Evolutionary conservation across 441 rosid species (phyloP).

Genomic region (Cnidoscolus chayamansa): DNA sequence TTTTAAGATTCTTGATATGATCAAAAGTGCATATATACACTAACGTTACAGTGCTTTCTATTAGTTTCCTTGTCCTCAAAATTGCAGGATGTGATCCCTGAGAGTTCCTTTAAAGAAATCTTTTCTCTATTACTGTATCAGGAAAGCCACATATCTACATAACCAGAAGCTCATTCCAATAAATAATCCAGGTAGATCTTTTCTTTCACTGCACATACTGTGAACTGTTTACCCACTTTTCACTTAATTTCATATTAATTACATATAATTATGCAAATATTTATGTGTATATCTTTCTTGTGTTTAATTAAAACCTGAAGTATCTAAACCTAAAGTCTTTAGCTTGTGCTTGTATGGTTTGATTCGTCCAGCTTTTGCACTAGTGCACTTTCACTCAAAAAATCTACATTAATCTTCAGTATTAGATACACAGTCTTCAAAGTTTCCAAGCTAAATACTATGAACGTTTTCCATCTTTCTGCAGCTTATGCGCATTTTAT

Average conservation of each 20-base stretch:
- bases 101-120: not conserved
- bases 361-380: conserved; percentile 30
- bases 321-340: conserved; percentile 19
- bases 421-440: too few species aligned
- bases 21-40: too few species aligned
- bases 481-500: conserved; percentile 2
- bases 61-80: not conserved
- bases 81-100: conserved; percentile 22
- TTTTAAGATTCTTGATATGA: too few species aligned
- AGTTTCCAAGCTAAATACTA: too few species aligned
- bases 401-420: not conserved
- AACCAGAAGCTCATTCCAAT: not conserved
- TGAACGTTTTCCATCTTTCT: too few species aligned
- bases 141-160: conserved; percentile 19
- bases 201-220: too few species aligned
- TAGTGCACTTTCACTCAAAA: not conserved
- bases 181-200: conserved; percentile 14
- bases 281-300: conserved; percentile 11
- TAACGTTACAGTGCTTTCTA: too few species aligned
- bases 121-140: conserved; percentile 7
- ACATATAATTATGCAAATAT: too few species aligned
- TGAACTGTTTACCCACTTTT: too few species aligned
- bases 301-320: conserved; percentile 21
- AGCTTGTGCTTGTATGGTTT: conserved; percentile 32
- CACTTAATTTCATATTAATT: too few species aligned